Percentiles rank a stretch among this genome's conserved stretches.
phyloP scores from a whole-genome alignment of 2,329 filamentous ascomycete species.

The Monascus ruber region DNA sequence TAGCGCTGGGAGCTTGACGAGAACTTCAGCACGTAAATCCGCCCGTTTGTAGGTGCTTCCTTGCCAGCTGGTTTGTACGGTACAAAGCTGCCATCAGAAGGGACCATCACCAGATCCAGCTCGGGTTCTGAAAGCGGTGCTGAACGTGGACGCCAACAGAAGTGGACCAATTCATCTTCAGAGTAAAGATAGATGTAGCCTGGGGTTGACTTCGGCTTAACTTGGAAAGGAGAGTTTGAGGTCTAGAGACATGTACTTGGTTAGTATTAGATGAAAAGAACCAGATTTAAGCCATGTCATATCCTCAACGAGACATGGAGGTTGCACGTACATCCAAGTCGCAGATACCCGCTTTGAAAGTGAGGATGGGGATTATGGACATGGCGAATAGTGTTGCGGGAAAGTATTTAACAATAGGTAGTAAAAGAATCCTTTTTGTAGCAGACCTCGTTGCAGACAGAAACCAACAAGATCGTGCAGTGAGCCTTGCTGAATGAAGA shows the following conservation, averaged over 20 bases:
- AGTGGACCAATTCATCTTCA: slow-evolving; percentile 91
- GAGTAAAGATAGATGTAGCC: slow-evolving; percentile 89
- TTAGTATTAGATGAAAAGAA: slow-evolving; percentile 4
- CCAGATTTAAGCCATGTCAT: not conserved
- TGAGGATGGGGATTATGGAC: slow-evolving; percentile 78
- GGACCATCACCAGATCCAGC: slow-evolving; percentile 87
- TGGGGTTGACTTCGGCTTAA: slow-evolving; percentile 59
- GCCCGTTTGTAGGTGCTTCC: slow-evolving; percentile 62
- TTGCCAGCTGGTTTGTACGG: slow-evolving; percentile 61
- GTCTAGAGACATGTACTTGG: slow-evolving; percentile 21
- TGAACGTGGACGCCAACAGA: slow-evolving; percentile 86
- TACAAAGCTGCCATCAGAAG: slow-evolving; percentile 73
- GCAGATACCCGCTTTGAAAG: slow-evolving; percentile 91
- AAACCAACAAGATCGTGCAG: slow-evolving; percentile 8
- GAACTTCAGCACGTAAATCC: slow-evolving; percentile 90
- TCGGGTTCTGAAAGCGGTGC: slow-evolving; percentile 61
- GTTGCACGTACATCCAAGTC: slow-evolving; percentile 59
- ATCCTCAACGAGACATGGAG: slow-evolving; percentile 2
- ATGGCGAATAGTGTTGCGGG: slow-evolving; percentile 39
- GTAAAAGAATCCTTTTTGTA: not conserved
- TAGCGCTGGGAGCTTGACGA: slow-evolving; percentile 80
- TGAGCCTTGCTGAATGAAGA: not conserved
- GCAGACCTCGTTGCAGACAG: slow-evolving; percentile 1
- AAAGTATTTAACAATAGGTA: not conserved
- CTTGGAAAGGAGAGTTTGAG: slow-evolving; percentile 53